Base-by-base conservation (phyloP, 1,284 basidiomycete genomes). In the Malassezia sympodialis region DNA sequence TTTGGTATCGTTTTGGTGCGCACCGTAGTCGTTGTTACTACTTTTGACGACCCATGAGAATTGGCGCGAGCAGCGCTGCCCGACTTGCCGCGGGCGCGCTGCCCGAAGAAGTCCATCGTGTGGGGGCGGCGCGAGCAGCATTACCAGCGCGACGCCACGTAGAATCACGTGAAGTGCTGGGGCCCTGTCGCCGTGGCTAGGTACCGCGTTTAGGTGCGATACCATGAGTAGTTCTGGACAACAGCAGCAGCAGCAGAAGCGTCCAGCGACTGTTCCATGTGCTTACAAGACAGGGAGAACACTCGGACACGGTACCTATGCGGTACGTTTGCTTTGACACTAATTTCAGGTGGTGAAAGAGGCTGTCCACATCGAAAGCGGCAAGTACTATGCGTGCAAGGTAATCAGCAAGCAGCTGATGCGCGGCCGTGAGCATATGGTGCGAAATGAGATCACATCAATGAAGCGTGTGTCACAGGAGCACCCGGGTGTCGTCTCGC, bases 381-480 rank as follows among this genome's bases (percentile, higher is more conserved):
- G 88, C 47, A 58, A 72, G 47, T 71, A 69, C 53, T 73, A 69
- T 44, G 72, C 72, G 4, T 73, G 72, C 61, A 73, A 80, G 65
- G 79, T 80, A 30, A 78, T 81, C 67, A 80, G 93, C 82, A 98
- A 96, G 81, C 89, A 91, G 76, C 84, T 98, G 66, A 93, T 98
- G 88, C 87, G 77, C 26, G 78, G 78, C 11, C 67, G 78, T 34
- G 78, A 79, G 57, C 76, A 78, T 54, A 80, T 81, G 77, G 88
- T 96, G 52, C 83, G 93, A 51, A 98, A 98, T 69, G 93, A 98
- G 77, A 98, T 98, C 66, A 82, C 86, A 6, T 90, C 96, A 5
- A 79, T 98, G 68, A 98, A 98, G 79, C 83, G 84, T 65, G 85
- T 96, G 45, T 96, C 93, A 12, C 90, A 86, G 56, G 89, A 90